Conservation (phyloP, 768 basidiomycete genomes). For the Coprinellus micaceus region DNA sequence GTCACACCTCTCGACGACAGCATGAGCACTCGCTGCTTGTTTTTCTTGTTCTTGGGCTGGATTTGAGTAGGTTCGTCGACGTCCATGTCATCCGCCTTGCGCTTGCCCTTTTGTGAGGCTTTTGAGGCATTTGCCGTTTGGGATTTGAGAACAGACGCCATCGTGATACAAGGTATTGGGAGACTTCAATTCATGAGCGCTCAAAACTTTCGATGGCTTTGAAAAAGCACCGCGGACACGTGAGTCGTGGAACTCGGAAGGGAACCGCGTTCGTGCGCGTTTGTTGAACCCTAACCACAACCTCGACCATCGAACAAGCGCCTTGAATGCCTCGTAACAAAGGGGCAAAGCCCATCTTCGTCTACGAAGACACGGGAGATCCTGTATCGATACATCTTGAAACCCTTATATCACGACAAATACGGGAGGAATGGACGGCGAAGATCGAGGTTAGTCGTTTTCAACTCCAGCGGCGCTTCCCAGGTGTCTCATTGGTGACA, state of each 20-base stretch:
- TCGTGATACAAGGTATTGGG: constrained; percentile 21
- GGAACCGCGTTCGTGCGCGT: not conserved
- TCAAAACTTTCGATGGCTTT: constrained; percentile 9
- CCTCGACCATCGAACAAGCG: not conserved
- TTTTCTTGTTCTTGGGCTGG: constrained; percentile 57
- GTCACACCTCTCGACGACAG: constrained; percentile 93
- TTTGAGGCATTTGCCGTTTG: constrained; percentile 57
- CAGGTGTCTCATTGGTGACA: constrained; percentile 11
- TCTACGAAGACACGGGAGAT: constrained; percentile 21
- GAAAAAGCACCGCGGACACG: not conserved
- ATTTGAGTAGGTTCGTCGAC: constrained; percentile 35
- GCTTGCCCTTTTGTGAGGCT: constrained; percentile 57
- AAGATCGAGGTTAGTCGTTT: constrained; percentile 33
- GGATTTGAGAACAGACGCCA: constrained; percentile 64
- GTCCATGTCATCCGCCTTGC: constrained; percentile 59
- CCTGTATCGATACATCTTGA: constrained; percentile 34
- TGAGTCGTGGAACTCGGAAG: not conserved
- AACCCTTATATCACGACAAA: constrained; percentile 23
- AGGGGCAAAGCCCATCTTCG: constrained; percentile 10
- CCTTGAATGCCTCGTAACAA: not conserved
- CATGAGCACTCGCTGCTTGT: constrained; percentile 93
- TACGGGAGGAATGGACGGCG: constrained; percentile 16
- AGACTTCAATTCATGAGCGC: not conserved
- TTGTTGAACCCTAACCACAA: not conserved
- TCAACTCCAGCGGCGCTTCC: too few species aligned